phyloP scores from a whole-genome alignment of 2,329 filamentous ascomycete species.

The Botryotinia narcissicola region DNA sequence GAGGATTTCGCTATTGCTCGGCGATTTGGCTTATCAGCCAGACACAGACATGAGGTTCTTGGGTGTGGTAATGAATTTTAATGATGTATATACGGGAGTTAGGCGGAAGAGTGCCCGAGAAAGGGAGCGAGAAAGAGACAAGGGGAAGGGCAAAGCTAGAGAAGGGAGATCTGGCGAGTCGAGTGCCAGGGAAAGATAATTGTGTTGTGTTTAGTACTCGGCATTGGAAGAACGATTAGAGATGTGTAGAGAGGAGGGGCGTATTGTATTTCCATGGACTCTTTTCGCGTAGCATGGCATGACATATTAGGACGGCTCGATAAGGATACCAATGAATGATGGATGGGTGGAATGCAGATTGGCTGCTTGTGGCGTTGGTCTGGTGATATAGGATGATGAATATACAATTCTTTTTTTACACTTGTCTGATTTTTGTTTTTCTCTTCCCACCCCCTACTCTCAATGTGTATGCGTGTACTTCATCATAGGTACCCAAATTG shows the following conservation, averaged over 20 bases:
- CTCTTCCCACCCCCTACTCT: not conserved
- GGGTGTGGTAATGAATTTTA: slow-evolving; percentile 98
- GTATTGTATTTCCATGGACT: slow-evolving; percentile 11
- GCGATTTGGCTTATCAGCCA: slow-evolving; percentile 88
- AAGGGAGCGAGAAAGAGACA: slow-evolving; percentile 2
- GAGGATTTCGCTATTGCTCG: slow-evolving; percentile 76
- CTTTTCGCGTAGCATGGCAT: not conserved
- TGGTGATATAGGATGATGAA: slow-evolving; percentile 5
- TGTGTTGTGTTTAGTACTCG: not conserved
- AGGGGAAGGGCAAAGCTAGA: slow-evolving; percentile 1
- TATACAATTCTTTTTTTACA: not conserved
- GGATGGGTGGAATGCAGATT: not conserved
- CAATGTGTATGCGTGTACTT: not conserved
- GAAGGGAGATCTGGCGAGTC: slow-evolving; percentile 5
- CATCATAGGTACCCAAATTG: not conserved
- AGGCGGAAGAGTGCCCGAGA: slow-evolving; percentile 28
- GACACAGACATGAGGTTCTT: slow-evolving; percentile 95
- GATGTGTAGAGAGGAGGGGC: not conserved
- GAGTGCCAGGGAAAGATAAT: slow-evolving; percentile 9
- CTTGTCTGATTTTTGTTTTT: not conserved
- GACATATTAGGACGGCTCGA: not conserved
- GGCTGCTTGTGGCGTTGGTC: slow-evolving; percentile 7
- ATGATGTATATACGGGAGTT: slow-evolving; percentile 86
- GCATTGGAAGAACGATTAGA: not conserved
- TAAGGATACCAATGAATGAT: slow-evolving; percentile 10